Base-by-base conservation (phyloP, 1,284 basidiomycete species). In the Neonothopanus nambi region DNA sequence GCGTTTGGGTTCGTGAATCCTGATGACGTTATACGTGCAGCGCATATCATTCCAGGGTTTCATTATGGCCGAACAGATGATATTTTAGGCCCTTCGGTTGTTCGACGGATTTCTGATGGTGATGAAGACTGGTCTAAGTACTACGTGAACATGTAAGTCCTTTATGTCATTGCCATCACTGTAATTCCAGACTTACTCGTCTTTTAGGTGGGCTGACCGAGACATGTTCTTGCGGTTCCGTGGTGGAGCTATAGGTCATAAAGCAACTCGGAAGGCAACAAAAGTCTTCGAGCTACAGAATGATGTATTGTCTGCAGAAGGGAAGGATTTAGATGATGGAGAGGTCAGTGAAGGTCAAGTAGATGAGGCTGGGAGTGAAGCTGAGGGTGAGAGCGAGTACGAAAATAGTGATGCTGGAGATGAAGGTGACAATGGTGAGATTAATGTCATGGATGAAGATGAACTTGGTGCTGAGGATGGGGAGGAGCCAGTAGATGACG, bases 1-100 rank as follows among this genome's bases (percentile, higher is more conserved):
- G 62, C 65, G 1, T 71, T 71, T 43, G 62, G 67, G 0, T 73
- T 73, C 36, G 45, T 72, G 0, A 59, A 70, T 51, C 70, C 70
- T 0, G 39, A 42, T 0, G 3, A 60, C 4, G 55, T 72, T 26
- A 53, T 70, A 0, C 61, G 61, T 6, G 68, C 47, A 3, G 54
- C 41, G 0, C 67, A 69, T 41, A 39, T 65, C 18, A 61, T 65
- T 5, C 64, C 62, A 1, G 4, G 54, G 18, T 67, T 63, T 41
- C 12, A 5, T 5, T 33, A 26, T 17, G 53, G 49, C 7, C 23
- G 5, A 1, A 52, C 56, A 12, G 45, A 51, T 23, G 40, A 17
- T n/a, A 21, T 30, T 18, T 21, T 38, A 15, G 12, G 18, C 11
- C 13, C 18, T 12, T 52, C 51, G 3, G 13, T 24, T 6, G 42